Conservation (phyloP, 345 rosid species). For the Adansonia digitata region DNA sequence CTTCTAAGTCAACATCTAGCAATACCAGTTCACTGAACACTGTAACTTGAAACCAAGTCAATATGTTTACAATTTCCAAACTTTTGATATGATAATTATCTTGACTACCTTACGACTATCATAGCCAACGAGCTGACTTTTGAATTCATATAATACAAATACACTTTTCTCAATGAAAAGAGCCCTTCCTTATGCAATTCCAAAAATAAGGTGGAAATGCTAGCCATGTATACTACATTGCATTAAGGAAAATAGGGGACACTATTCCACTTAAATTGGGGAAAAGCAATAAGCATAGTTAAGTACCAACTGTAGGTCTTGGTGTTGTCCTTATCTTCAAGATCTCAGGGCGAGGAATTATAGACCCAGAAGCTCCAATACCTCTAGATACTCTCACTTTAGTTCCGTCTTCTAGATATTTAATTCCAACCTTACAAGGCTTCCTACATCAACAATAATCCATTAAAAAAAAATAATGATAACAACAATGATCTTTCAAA, state of each 20-base stretch:
- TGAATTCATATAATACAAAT: neutral
- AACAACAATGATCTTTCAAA: neutral
- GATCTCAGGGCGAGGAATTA: slow-evolving; percentile 94
- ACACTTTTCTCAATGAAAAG: neutral
- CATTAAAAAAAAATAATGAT: neutral
- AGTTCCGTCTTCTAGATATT: slow-evolving; percentile 91
- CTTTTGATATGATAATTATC: neutral
- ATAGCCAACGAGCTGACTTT: neutral
- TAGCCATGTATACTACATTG: neutral
- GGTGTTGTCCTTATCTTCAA: slow-evolving; percentile 81
- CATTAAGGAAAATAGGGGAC: neutral
- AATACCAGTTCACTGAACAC: neutral
- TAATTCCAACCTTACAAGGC: slow-evolving; percentile 80
- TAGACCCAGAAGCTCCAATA: slow-evolving; percentile 72
- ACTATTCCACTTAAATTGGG: neutral
- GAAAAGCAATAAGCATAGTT: slow-evolving; percentile 4
- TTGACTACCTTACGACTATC: neutral
- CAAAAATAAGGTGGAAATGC: neutral
- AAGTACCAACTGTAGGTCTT: slow-evolving; percentile 74
- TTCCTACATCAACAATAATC: slow-evolving; percentile 39
- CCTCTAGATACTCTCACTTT: slow-evolving; percentile 96
- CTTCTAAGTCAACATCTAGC: neutral
- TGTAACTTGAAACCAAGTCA: neutral
- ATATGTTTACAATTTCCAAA: neutral
- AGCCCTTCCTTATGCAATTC: neutral